A percentile compares a stretch with the other conserved stretches of the same genome.
Evolutionary conservation across 495 filamentous ascomycete genomes (phyloP).

Genomic region (Achaetomiella virescens): DNA sequence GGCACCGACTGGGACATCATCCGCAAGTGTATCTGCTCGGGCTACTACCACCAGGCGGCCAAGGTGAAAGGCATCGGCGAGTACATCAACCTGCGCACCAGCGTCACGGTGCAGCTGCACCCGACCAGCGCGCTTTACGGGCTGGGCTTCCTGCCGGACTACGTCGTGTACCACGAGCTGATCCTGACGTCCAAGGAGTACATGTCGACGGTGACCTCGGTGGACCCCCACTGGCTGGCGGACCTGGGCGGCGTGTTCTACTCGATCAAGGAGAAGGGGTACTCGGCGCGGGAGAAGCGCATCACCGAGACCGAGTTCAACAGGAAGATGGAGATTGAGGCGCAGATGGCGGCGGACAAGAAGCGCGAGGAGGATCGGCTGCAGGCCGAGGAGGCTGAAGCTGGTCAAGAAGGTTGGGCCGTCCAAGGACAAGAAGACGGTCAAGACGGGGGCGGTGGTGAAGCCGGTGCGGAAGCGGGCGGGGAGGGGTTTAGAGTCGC

Average conservation of each 20-base stretch:
- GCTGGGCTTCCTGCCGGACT: conserved; percentile 88
- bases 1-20: conserved; percentile 96
- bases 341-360: conserved; percentile 86
- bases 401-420: conserved; percentile 41
- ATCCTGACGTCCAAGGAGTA: conserved; percentile 97
- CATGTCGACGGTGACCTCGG: conserved; percentile 94
- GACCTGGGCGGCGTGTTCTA: conserved; percentile 99
- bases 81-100: conserved; percentile 93
- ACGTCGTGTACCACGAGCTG: conserved; percentile 97
- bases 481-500: conserved; percentile 24
- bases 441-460: conserved; percentile 51
- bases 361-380: conserved; percentile 59
- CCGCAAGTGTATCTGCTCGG: conserved; percentile 93
- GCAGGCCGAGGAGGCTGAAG: conserved; percentile 39
- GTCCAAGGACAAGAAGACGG: conserved; percentile 46
- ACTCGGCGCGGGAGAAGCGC: conserved; percentile 79
- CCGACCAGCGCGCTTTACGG: conserved; percentile 91
- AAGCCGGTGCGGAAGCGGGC: conserved; percentile 51
- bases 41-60: conserved; percentile 98
- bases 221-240: conserved; percentile 97
- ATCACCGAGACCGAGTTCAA: conserved; percentile 94
- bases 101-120: conserved; percentile 87
- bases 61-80: conserved; percentile 94
- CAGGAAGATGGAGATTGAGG: conserved; percentile 89
- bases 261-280: conserved; percentile 95